phyloP scores from a whole-genome alignment of 768 basidiomycete genomes.

The Suillus discolor region DNA sequence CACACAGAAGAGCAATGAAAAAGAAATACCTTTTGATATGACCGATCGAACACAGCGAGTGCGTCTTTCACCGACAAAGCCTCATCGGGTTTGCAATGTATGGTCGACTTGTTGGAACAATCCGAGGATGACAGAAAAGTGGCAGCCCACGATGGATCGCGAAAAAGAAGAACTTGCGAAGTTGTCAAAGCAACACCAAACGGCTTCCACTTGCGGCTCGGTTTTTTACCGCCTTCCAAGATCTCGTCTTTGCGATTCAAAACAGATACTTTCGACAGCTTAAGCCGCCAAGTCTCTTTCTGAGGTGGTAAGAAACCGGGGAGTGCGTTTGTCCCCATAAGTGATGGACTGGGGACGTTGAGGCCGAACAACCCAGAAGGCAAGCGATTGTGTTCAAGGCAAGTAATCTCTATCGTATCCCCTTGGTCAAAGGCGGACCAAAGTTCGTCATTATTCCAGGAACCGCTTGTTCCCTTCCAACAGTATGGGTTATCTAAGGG shows the following conservation, averaged over 20 bases:
- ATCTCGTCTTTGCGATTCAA: slow-evolving; percentile 83
- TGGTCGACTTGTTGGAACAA: slow-evolving; percentile 36
- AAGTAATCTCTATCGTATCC: slow-evolving; percentile 55
- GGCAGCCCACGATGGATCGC: slow-evolving; percentile 62
- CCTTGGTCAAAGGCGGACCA: slow-evolving; percentile 66
- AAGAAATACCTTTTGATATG: slow-evolving; percentile 69
- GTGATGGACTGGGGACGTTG: slow-evolving; percentile 33
- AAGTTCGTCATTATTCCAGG: slow-evolving; percentile 69
- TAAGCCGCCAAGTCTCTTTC: slow-evolving; percentile 50
- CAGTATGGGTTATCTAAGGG: slow-evolving; percentile 66
- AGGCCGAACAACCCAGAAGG: slow-evolving; percentile 44
- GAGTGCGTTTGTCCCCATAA: slow-evolving; percentile 27
- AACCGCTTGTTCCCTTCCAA: slow-evolving; percentile 64
- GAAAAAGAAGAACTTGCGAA: slow-evolving; percentile 90
- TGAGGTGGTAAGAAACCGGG: slow-evolving; percentile 26
- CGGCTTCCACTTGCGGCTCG: slow-evolving; percentile 83
- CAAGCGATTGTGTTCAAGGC: slow-evolving; percentile 41
- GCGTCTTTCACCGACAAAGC: slow-evolving; percentile 75
- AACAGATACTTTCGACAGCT: slow-evolving; percentile 78
- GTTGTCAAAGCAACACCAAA: slow-evolving; percentile 87
- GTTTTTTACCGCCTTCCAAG: slow-evolving; percentile 74
- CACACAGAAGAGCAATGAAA: background rate
- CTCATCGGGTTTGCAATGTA: slow-evolving; percentile 81
- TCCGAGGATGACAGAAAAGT: slow-evolving; percentile 47
- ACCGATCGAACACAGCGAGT: slow-evolving; percentile 78